Evolutionary conservation across 805 yeast genomes (phyloP).

Genomic region (Metschnikowia drakensbergensis): DNA sequence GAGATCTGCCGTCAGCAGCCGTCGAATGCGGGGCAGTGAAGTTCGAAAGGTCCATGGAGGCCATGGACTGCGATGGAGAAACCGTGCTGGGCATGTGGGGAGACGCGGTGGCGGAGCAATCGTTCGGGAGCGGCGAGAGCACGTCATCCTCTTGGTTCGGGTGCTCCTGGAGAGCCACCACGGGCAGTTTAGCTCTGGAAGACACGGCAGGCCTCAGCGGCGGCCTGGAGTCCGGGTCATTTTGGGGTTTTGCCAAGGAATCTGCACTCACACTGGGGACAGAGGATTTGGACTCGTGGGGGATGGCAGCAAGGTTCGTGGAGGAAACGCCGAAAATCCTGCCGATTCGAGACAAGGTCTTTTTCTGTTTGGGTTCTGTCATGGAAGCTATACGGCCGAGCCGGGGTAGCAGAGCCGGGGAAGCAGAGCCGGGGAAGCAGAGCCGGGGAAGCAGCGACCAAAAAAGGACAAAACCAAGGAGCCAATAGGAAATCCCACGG

Average conservation of each 20-base stretch:
- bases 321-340: constrained; percentile 26
- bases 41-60: constrained; percentile 8
- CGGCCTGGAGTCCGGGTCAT: constrained; percentile 6
- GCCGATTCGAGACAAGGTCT: constrained; percentile 23
- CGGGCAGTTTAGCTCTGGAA: constrained; percentile 11
- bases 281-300: constrained; percentile 8
- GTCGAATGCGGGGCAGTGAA: constrained; percentile 1
- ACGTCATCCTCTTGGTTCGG: constrained; percentile 15
- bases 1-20: constrained; percentile 10
- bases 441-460: not conserved
- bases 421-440: too few relatives aligned
- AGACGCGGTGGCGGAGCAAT: constrained; percentile 13
- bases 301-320: constrained; percentile 15
- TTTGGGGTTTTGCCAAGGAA: constrained; percentile 1
- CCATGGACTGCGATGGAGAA: constrained; percentile 8
- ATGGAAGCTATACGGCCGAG: constrained; percentile 4
- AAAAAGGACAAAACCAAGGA: not conserved
- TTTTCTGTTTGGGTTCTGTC: constrained; percentile 23
- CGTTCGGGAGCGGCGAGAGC: constrained; percentile 18
- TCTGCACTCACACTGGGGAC: constrained; percentile 5
- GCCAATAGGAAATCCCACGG: constrained; percentile 1
- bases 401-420: too few relatives aligned
- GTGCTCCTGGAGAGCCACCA: not conserved
- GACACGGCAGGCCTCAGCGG: constrained; percentile 3
- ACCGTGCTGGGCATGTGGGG: constrained; percentile 8